A percentile compares a stretch with the other conserved stretches of the same genome.
These are phyloP conservation scores for Myriosclerotinia duriaeana DNA, from an alignment of 2,329 filamentous ascomycete species.

Conservation along the genomic window DNA sequence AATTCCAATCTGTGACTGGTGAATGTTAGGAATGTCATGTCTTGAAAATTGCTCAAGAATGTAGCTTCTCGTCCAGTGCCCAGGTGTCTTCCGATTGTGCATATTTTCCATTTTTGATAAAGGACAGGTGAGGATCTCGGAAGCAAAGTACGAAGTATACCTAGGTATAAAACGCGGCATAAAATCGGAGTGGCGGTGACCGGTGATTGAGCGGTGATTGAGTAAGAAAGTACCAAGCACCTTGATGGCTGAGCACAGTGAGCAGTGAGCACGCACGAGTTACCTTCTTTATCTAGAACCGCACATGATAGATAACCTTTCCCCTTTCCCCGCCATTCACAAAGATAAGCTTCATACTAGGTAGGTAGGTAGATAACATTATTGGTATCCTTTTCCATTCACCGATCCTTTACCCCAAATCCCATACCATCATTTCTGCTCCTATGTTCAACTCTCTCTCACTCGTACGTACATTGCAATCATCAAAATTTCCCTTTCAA, in stretches of 20 bases:
- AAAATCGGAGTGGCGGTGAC: too few species aligned
- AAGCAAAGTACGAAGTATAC: too few species aligned
- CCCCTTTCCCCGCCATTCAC: background rate
- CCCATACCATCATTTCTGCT: background rate
- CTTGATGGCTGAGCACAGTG: too few species aligned
- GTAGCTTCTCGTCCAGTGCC: background rate
- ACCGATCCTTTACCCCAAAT: background rate
- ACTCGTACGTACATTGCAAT: too few species aligned
- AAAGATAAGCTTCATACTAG: background rate
- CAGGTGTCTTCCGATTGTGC: background rate
- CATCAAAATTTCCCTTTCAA: too few species aligned
- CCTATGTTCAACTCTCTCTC: too few species aligned
- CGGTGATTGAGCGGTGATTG: too few species aligned
- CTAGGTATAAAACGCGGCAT: too few species aligned
- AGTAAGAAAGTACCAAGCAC: too few species aligned
- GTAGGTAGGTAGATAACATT: background rate
- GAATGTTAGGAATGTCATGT: background rate
- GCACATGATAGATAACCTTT: background rate
- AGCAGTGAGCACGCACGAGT: too few species aligned
- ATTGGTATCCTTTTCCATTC: background rate
- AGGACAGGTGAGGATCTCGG: too few species aligned
- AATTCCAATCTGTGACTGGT: background rate
- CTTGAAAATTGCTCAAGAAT: background rate
- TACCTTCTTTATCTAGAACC: background rate
- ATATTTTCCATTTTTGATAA: background rate